Base-by-base conservation (phyloP, 345 rosid species). In the Syzygium grande region DNA sequence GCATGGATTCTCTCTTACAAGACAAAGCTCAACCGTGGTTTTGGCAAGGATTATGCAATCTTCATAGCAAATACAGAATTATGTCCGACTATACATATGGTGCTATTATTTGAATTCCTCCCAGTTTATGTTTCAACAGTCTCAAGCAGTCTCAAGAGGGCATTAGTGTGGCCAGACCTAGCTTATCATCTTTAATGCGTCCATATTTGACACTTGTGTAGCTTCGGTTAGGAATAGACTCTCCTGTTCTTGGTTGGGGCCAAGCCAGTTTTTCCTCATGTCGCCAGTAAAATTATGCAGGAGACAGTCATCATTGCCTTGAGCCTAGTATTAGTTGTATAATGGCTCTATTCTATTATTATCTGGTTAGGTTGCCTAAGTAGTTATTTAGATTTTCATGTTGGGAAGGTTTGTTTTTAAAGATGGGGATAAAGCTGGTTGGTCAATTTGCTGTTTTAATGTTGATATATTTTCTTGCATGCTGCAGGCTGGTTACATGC, bases 401-500 rank as follows among this genome's bases (percentile, higher is more conserved):
- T 73, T 34, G 83, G 46, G 46, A 34, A 73, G 25, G 13, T 34
- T 73, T 73, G 46, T 23, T 38, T 73, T 38, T 38, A 21, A 38
- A 38, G 49, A 38, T 41, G 83, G 49, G 23, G 83, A 38, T 73
- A 73, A 73, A 73, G 80, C 83, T 73, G 83, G 21, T 73, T 25
- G 12, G 49, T 73, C 83, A 73, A 10, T 38, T 84, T 52, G 79
- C 79, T 9, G 38, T 58, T 61, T 49, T 51, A 56, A 63, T 86
- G 17, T 46, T 49, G 23, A 19, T 22, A 22, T 53, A 27, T 43
- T 79, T 49, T 34, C 52, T 41, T 25, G 56, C 59, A 38, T 84
- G 41, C 51, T 91, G 90, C 96, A 97, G 99, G 87, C 94, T 46
- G 99, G 99, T 88, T 97, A 95, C 91, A 88, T 90, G 84, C 93